A percentile compares a stretch with the other conserved stretches of the same genome.
Evolutionary conservation across 805 yeast species (phyloP).

Genomic region (Candida cerambycidarum): DNA sequence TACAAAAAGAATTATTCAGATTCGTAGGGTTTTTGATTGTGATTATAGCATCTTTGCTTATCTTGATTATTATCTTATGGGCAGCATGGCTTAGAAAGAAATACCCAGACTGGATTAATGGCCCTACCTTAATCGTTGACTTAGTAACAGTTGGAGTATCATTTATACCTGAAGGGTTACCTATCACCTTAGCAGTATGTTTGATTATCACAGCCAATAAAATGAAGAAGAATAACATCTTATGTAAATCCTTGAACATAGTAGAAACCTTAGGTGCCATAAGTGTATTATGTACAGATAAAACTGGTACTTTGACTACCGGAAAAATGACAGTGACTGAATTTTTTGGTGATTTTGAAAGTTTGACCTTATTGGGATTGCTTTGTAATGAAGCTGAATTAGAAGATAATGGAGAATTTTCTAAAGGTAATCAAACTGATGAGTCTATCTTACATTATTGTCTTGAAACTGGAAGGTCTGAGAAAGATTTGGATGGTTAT

Average conservation of each 20-base stretch:
- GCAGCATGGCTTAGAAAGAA: constrained; percentile 41
- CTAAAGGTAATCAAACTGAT: constrained; percentile 49
- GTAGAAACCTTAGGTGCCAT: constrained; percentile 61
- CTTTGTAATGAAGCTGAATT: constrained; percentile 36
- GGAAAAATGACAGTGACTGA: constrained; percentile 46
- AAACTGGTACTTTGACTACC: constrained; percentile 49
- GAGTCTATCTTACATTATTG: constrained; percentile 41
- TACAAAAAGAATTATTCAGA: constrained; percentile 41
- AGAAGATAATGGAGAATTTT: constrained; percentile 5
- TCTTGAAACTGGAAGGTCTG: constrained; percentile 14
- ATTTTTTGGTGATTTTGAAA: constrained; percentile 9
- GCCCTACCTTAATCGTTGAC: constrained; percentile 41
- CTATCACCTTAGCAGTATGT: constrained; percentile 50
- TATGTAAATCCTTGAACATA: constrained; percentile 46
- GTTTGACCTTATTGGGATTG: constrained; percentile 20
- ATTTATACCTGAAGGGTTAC: constrained; percentile 53
- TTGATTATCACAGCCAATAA: constrained; percentile 48
- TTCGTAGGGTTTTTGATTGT: constrained; percentile 28
- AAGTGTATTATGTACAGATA: constrained; percentile 44
- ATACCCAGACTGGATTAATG: constrained; percentile 43
- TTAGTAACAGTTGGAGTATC: constrained; percentile 48
- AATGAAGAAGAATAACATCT: constrained; percentile 45
- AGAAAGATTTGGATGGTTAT: not conserved
- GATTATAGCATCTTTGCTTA: constrained; percentile 25
- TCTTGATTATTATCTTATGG: constrained; percentile 39